Base-by-base conservation (phyloP, 2,329 filamentous ascomycete species). In the Trichoderma endophyticum region DNA sequence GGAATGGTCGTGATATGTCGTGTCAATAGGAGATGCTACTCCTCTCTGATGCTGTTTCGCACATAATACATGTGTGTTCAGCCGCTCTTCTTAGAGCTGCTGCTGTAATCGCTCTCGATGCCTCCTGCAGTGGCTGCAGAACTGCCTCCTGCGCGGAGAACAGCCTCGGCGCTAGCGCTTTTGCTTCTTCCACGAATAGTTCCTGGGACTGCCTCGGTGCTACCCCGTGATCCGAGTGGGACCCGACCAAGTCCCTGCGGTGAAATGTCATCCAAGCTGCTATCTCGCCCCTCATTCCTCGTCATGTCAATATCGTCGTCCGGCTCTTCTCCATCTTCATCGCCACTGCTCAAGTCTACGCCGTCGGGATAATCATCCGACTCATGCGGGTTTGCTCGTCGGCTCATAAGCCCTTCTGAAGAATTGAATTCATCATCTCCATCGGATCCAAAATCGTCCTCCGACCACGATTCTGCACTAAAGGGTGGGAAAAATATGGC, bases 401-500 rank as follows among this genome's bases (percentile, higher is more conserved):
- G 80, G 14, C 80, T 82, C n/a, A 78, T 78, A 18, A 79, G 65
- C 21, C 77, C 77, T 56, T 78, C 79, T 1, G 77, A 76, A 2
- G 80, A 81, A 15, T 77, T 74, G 1, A 77, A 72, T 9, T 77
- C 76, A 9, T 80, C 77, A 9, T 79, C 78, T 3, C 75, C 74
- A 0, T 81, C 78, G 0, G 77, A 79, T 9, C 70, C 74, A 6
- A 72, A 72, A 2, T 76, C 76, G 8, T 81, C 81, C 4, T 80
- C 78, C 1, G 75, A 77, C 5, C 80, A 82, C 6, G 80, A 77
- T 59, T 84, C 84, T 11, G 81, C 77, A 73, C 84, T 86, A 57
- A 86, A 84, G 0, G 83, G 83, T 0, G 84, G 84, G 74, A 86
- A 85, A 76, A 86, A 89, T 72, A 86, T 85, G 3, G 84, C 82